A percentile compares a stretch with the other conserved stretches of the same genome.
phyloP scores from a whole-genome alignment of 1,139 yeast species.

The Pichia sp. region DNA sequence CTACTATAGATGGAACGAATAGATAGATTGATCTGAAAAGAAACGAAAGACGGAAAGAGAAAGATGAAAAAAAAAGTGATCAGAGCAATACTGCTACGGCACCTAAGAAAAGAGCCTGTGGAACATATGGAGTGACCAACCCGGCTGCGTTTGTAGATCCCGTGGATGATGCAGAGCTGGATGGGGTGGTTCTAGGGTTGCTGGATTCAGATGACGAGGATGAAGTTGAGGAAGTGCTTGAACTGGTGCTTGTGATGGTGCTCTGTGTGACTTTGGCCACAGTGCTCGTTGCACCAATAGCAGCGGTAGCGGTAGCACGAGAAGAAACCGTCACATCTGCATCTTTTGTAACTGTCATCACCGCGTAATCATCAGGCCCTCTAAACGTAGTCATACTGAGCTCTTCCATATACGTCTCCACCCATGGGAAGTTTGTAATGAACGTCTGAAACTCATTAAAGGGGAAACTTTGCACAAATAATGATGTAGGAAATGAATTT shows the following conservation, averaged over 20 bases:
- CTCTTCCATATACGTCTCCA: conserved; percentile 27
- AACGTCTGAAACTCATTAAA: conserved; percentile 35
- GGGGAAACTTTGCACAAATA: conserved; percentile 33
- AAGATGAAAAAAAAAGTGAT: no score
- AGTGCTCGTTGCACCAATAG: not conserved
- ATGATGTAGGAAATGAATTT: conserved; percentile 22
- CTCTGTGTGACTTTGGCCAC: not conserved
- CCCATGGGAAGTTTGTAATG: conserved; percentile 38
- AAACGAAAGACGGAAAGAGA: no score
- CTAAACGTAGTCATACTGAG: conserved; percentile 31
- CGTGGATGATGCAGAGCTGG: not conserved
- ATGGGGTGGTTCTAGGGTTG: not conserved
- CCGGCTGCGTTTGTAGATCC: not conserved
- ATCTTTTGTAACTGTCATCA: conserved; percentile 4
- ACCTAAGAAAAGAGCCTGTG: not conserved
- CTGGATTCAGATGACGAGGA: conserved; percentile 1
- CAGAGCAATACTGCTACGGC: not conserved
- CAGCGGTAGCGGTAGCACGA: no score
- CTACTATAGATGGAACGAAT: not conserved
- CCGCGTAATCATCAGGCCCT: conserved; percentile 25
- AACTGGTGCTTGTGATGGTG: not conserved
- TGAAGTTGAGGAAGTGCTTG: not conserved
- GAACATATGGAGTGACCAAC: not conserved
- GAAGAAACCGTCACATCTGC: not conserved
- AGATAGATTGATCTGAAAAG: not conserved